Conservation (phyloP, 2,329 filamentous ascomycete genomes). For the Penicillium sp. region DNA sequence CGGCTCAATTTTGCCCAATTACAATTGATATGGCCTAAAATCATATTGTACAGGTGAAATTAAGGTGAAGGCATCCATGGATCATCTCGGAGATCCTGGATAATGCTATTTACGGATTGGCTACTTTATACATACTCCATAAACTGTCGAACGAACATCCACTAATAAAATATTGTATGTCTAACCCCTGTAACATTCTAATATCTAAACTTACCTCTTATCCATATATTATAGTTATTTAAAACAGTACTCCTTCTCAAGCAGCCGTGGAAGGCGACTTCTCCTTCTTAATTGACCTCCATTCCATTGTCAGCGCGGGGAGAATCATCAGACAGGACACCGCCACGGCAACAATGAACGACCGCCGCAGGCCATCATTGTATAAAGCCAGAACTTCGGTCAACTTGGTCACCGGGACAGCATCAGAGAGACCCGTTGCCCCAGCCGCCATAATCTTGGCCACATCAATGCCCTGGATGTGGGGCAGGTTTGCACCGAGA, state of each 20-base stretch:
- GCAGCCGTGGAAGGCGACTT: not conserved
- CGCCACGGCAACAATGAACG: slow-evolving; percentile 19
- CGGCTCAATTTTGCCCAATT: not conserved
- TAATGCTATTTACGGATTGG: not conserved
- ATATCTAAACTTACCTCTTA: too few species aligned
- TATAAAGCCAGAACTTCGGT: slow-evolving; percentile 16
- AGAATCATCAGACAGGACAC: slow-evolving; percentile 15
- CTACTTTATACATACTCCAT: not conserved
- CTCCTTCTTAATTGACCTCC: slow-evolving; percentile 16
- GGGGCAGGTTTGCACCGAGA: slow-evolving; percentile 9
- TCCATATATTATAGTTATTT: not conserved
- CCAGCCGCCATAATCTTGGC: slow-evolving; percentile 13
- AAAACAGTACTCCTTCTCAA: not conserved
- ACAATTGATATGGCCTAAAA: not conserved
- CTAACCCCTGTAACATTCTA: not conserved
- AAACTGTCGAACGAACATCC: too few species aligned
- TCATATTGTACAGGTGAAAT: not conserved
- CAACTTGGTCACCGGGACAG: slow-evolving; percentile 16
- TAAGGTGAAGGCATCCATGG: not conserved
- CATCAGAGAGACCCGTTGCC: slow-evolving; percentile 11
- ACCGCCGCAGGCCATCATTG: slow-evolving; percentile 15
- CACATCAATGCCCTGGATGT: slow-evolving; percentile 15
- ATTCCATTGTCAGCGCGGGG: slow-evolving; percentile 16
- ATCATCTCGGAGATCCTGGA: not conserved
- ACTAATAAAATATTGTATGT: not conserved